A percentile compares a stretch with the other conserved stretches of the same genome.
Evolutionary conservation across 305 asterid species (phyloP).

Genomic region (Fraxinus albicans): DNA sequence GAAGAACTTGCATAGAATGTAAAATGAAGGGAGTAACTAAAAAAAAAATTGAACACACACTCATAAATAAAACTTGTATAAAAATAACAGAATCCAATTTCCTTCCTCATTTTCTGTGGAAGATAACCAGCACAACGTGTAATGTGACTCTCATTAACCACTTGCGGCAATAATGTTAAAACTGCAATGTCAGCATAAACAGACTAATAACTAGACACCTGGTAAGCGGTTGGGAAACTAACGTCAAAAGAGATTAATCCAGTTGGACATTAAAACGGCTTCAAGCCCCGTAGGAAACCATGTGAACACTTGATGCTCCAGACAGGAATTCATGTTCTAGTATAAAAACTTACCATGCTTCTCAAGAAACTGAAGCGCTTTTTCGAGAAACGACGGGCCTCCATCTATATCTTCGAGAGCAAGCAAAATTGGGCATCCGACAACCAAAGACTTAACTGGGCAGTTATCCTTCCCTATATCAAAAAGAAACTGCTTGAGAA

Average conservation of each 20-base stretch:
- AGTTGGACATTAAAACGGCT: slow-evolving; percentile 4
- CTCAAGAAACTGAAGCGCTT: slow-evolving; percentile 97
- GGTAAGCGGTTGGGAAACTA: slow-evolving; percentile 8
- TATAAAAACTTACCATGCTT: slow-evolving; percentile 61
- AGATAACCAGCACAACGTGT: neutral
- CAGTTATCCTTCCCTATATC: slow-evolving; percentile 87
- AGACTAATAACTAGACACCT: slow-evolving; percentile 7
- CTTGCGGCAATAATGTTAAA: slow-evolving; percentile 7
- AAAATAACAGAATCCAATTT: neutral
- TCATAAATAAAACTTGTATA: neutral
- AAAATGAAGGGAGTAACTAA: neutral
- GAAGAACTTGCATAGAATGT: slow-evolving; percentile 11
- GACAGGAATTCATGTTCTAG: slow-evolving; percentile 18
- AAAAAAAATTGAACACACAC: neutral
- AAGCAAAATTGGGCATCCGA: slow-evolving; percentile 96
- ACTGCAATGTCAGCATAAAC: neutral
- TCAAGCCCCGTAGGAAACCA: slow-evolving; percentile 22
- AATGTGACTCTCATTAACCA: slow-evolving; percentile 5
- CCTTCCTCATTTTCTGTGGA: slow-evolving; percentile 2
- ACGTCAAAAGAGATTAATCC: slow-evolving; percentile 4
- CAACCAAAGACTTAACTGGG: slow-evolving; percentile 86
- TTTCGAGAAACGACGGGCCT: slow-evolving; percentile 95
- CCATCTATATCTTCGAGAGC: slow-evolving; percentile 99
- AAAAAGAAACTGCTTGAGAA: slow-evolving; percentile 17
- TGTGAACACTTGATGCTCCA: neutral